Base-by-base conservation (phyloP, 2,329 filamentous ascomycete genomes). In the Ophidiomyces ophidiicola region DNA sequence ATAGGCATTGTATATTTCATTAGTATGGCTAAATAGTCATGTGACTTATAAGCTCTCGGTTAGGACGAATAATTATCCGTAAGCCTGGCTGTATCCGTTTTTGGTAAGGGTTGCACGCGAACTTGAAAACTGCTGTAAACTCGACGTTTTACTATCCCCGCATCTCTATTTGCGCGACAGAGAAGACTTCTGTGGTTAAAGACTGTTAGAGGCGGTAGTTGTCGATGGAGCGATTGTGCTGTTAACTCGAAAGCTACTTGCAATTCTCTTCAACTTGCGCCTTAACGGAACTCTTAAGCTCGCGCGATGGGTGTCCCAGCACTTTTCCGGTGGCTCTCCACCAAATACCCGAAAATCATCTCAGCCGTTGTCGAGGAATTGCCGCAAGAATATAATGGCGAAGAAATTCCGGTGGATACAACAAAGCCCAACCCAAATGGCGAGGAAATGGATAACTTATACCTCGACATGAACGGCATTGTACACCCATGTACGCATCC, bases 401-500 rank as follows among this genome's bases (percentile, higher is more conserved):
- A 79, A 30, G 70, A 75, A 50, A 80, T 94, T 42, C 90, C 90
- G 2, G 76, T 96, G 45, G 86, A 98, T 57, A 78, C 76, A 7
- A 86, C 81, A 5, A 69, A 75, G 26, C 78, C 84, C 4, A 98
- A 98, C 56, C 92, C 92, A 2, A 98, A 98, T 63, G 86, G 86
- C 58, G 88, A 96, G 64, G 90, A 98, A 61, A 83, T 94, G 55
- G 88, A 98, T 65, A 98, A 98, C 55, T 70, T 98, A 4, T 98
- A 98, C 57, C 75, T 98, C 47, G 90, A 98, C 56, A 96, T 98
- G 88, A 98, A 98, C 62, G 92, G 90, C 58, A 98, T 98, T 50
- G 90, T 98, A 25, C 90, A 98, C 68, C 92, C 92, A 21, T 98
- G 90, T 66, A 94, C 88, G 32, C 90, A 98, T 64, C 90, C 90